These are phyloP conservation scores for Alloteropsis semialata DNA, from an alignment of 176 grass and related monocot genomes.

Conservation along the genomic window DNA sequence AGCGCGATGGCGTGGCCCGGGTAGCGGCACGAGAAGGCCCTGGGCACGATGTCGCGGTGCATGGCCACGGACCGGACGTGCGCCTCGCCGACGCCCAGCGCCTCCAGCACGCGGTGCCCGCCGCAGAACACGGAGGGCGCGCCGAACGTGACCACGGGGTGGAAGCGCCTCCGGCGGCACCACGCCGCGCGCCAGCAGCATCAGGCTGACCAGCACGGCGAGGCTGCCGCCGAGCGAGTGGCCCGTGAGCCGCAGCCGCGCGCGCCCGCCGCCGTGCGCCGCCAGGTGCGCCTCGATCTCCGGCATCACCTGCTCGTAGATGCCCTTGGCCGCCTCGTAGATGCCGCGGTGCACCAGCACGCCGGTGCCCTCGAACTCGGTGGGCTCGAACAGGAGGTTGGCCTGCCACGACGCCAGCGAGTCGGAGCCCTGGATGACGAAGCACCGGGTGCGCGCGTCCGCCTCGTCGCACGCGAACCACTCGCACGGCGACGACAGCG, in stretches of 20 bases:
- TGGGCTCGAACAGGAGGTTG: slow-evolving; percentile 97
- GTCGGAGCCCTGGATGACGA: slow-evolving; percentile 96
- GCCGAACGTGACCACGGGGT: slow-evolving; percentile 81
- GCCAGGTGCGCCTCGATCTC: slow-evolving; percentile 56
- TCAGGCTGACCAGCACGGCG: slow-evolving; percentile 71
- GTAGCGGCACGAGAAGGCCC: slow-evolving; percentile 95
- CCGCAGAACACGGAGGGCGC: slow-evolving; percentile 93
- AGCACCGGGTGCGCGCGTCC: slow-evolving; percentile 59
- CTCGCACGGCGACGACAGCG: slow-evolving; percentile 84
- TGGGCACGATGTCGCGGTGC: slow-evolving; percentile 94
- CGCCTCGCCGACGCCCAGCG: slow-evolving; percentile 63
- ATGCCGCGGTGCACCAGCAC: slow-evolving; percentile 93
- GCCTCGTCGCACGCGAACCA: slow-evolving; percentile 95
- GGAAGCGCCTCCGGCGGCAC: slow-evolving; percentile 43
- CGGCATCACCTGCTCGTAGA: slow-evolving; percentile 82
- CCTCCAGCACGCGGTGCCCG: slow-evolving; percentile 62
- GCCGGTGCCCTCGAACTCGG: slow-evolving; percentile 69
- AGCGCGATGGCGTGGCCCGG: slow-evolving; percentile 70
- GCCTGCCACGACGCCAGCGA: slow-evolving; percentile 96
- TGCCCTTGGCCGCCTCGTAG: slow-evolving; percentile 97
- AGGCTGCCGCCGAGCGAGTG: slow-evolving; percentile 99
- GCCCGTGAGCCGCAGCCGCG: slow-evolving; percentile 74
- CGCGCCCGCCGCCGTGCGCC: slow-evolving; percentile 2
- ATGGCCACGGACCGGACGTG: slow-evolving; percentile 76
- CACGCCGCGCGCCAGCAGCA: slow-evolving; percentile 70